Evolutionary conservation across 148 eudicot species (phyloP), one percentile per base, ranked within the genome.

Genomic region (Euryodendron excelsum): DNA sequence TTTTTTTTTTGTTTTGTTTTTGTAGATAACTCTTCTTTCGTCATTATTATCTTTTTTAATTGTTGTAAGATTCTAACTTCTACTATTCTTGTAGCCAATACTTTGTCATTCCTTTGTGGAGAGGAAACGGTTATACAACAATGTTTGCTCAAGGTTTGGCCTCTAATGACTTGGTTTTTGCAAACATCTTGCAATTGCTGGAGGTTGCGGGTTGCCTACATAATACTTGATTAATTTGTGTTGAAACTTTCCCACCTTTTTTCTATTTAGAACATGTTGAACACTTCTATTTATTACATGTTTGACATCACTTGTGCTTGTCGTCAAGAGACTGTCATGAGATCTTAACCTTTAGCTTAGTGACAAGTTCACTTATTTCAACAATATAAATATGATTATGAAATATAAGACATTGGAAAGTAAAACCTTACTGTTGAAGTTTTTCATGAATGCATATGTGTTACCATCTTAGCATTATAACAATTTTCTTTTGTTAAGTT

Each of bases 51-150:
- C 0, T 69, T 33, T 31, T 41, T 66, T 60, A 73, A n/a, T n/a
- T n/a, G n/a, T 50, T 48, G 11, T n/a, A n/a, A n/a, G n/a, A n/a
- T 80, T 79, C 79, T 81, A 36, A 74, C 48, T 69, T 78, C 62
- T 55, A 27, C 36, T 58, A 12, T 72, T 48, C 60, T 76, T 84
- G 85, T 73, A 94, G 96, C 84, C 97, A 87, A 80, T 82, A 92
- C 80, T 94, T 93, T 78, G 97, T 91, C 79, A 70, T 94, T 81
- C 98, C 98, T 23, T 53, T 94, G 83, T 92, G 98, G 97, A 92
- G 86, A 90, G 97, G 97, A 89, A 91, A 84, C 78, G 98, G 98
- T 52, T 94, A 92, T 75, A 92, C 88, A 73, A 91, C 98, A 31
- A 95, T 95, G 99, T 95, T 93, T 82, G 85, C 82, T 67, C 99